Conservation (phyloP, 1,284 basidiomycete genomes). For the Ustilago hordei region DNA sequence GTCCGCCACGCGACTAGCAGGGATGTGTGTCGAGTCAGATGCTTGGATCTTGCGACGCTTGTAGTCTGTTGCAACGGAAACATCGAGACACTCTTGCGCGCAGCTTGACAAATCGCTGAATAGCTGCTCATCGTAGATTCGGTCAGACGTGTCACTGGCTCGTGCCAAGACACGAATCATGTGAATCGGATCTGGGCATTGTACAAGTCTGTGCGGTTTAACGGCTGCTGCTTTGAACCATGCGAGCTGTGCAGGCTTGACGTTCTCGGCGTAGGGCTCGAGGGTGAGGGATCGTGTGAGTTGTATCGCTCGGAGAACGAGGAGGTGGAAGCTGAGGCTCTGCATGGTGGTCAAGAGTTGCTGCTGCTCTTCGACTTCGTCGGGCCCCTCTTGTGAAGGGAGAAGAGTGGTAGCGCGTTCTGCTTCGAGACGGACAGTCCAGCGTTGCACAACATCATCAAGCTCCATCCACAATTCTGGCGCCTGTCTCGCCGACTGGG, state of each 20-base stretch:
- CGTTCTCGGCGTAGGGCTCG: conserved; percentile 29
- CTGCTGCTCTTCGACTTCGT: conserved; percentile 28
- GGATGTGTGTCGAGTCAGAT: background rate
- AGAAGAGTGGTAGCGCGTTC: background rate
- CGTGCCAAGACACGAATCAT: conserved; percentile 9
- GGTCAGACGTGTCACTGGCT: conserved; percentile 1
- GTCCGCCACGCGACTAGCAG: background rate
- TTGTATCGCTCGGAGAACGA: conserved; percentile 16
- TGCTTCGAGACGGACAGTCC: conserved; percentile 14
- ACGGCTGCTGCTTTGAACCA: conserved; percentile 13
- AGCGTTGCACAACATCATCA: conserved; percentile 20
- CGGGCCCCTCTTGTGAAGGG: conserved; percentile 14
- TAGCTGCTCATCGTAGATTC: conserved; percentile 16
- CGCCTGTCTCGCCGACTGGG: conserved; percentile 2
- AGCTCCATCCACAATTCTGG: conserved; percentile 31
- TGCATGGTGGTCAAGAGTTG: conserved; percentile 5
- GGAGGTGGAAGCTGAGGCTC: conserved; percentile 9
- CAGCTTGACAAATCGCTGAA: conserved; percentile 9
- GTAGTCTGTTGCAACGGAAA: conserved; percentile 6
- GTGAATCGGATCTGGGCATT: conserved; percentile 5
- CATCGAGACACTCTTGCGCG: conserved; percentile 6
- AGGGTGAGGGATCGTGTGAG: conserved; percentile 22
- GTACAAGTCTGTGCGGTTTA: background rate
- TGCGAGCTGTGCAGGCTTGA: conserved; percentile 12
- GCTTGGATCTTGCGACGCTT: background rate